Evolutionary conservation across 352 stramenopile genomes (phyloP).

Genomic region (Saprolegnia parasitica): DNA sequence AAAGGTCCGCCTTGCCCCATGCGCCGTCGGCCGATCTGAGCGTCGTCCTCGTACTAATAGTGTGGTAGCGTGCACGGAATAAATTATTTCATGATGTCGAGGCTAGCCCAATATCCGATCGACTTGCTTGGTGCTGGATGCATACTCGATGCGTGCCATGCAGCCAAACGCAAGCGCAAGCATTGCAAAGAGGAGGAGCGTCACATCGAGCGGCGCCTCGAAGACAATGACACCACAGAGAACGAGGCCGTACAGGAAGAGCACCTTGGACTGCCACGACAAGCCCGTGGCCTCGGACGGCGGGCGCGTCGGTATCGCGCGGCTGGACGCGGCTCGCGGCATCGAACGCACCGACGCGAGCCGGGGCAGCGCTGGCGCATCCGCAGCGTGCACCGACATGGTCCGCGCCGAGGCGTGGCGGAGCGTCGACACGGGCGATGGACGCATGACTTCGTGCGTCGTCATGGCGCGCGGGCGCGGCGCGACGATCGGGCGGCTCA

Average conservation of each 20-base stretch:
- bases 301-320: not conserved
- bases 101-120: not conserved
- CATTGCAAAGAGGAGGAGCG: constrained; percentile 16
- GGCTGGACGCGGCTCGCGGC: not conserved
- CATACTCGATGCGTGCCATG: not conserved
- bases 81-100: not conserved
- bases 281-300: not conserved
- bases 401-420: not conserved
- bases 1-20: constrained; percentile 17
- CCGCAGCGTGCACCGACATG: not conserved
- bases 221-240: constrained; percentile 2
- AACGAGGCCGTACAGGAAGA: constrained; percentile 9
- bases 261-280: constrained; percentile 4
- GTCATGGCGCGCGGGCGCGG: constrained; percentile 3
- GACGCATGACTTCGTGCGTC: not conserved
- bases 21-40: not conserved
- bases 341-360: not conserved
- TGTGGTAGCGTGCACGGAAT: not conserved
- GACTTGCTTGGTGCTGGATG: not conserved
- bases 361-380: not conserved
- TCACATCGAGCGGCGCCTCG: constrained; percentile 20
- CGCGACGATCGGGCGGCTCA: not conserved
- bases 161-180: constrained; percentile 2
- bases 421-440: not conserved
- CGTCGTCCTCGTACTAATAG: not conserved